phyloP scores from a whole-genome alignment of 2,329 filamentous ascomycete genomes.

The Trichophyton verrucosum region DNA sequence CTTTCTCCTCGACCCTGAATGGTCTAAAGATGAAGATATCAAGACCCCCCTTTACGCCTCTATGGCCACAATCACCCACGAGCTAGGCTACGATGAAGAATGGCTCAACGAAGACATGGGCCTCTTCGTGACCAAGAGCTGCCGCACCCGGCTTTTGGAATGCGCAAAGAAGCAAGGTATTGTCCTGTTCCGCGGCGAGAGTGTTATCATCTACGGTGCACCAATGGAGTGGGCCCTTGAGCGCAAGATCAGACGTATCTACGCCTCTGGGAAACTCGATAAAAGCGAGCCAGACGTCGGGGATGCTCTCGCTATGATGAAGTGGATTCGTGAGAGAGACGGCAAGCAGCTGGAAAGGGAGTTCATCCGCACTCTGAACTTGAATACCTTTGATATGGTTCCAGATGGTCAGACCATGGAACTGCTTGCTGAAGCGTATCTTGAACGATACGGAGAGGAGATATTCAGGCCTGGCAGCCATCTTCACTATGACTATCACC shows the following conservation, averaged over 20 bases:
- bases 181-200: constrained; percentile 6
- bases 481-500: not conserved
- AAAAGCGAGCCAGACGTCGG: constrained; percentile 6
- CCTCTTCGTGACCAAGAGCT: constrained; percentile 4
- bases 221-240: constrained; percentile 11
- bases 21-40: constrained; percentile 23
- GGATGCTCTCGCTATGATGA: constrained; percentile 9
- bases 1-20: constrained; percentile 24
- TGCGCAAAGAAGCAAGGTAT: constrained; percentile 9
- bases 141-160: not conserved
- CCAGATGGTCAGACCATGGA: constrained; percentile 4
- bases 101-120: constrained; percentile 10
- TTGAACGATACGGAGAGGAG: constrained; percentile 4
- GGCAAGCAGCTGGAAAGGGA: constrained; percentile 8
- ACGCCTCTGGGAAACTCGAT: not conserved
- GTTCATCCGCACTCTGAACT: constrained; percentile 5
- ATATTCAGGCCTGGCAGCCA: constrained; percentile 4
- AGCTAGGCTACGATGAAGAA: not conserved
- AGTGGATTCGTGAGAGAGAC: constrained; percentile 3
- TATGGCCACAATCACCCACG: not conserved
- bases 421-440: constrained; percentile 4
- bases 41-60: constrained; percentile 19
- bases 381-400: constrained; percentile 9
- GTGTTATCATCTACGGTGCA: constrained; percentile 7
- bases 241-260: constrained; percentile 8